Percentiles rank a stretch among this genome's conserved stretches.
Evolutionary conservation across 225 moss, liverwort and hornwort species (phyloP).

Genomic region (Bryoerythrophyllum caledonicum): DNA sequence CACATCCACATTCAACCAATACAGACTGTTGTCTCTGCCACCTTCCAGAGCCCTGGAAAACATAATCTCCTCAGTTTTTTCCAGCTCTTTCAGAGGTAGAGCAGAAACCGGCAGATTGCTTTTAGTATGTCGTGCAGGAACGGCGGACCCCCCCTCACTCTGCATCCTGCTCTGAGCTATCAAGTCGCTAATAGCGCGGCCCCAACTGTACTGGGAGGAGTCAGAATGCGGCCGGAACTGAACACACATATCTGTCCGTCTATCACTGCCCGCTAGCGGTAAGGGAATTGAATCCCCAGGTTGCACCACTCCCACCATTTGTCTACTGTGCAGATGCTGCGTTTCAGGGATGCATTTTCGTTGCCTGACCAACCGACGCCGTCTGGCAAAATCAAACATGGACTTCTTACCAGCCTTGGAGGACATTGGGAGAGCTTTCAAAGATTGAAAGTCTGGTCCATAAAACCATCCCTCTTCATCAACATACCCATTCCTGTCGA

Average conservation of each 20-base stretch:
- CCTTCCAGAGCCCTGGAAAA: slow-evolving; percentile 64
- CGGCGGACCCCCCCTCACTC: slow-evolving; percentile 46
- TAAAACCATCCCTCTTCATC: slow-evolving; percentile 92
- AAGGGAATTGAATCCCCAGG: slow-evolving; percentile 75
- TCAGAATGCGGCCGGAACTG: slow-evolving; percentile 88
- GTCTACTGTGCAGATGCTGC: slow-evolving; percentile 71
- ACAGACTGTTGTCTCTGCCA: slow-evolving; percentile 52
- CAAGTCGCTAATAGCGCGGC: slow-evolving; percentile 67
- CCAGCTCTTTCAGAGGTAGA: slow-evolving; percentile 76
- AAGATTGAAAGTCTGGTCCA: slow-evolving; percentile 86
- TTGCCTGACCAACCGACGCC: slow-evolving; percentile 71
- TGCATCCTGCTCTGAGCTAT: slow-evolving; percentile 60
- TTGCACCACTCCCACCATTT: slow-evolving; percentile 74
- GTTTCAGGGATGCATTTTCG: slow-evolving; percentile 88
- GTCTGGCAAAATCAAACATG: slow-evolving; percentile 85
- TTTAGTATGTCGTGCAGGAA: slow-evolving; percentile 43
- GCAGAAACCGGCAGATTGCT: slow-evolving; percentile 75
- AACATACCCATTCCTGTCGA: slow-evolving; percentile 64
- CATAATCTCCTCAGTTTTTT: slow-evolving; percentile 92
- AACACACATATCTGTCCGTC: slow-evolving; percentile 83
- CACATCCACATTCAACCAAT: slow-evolving; percentile 95
- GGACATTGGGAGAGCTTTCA: slow-evolving; percentile 60
- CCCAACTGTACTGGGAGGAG: slow-evolving; percentile 71
- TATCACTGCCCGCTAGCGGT: slow-evolving; percentile 72
- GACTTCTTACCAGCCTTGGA: slow-evolving; percentile 72